phyloP scores from a whole-genome alignment of 768 basidiomycete species.

The Calocybe cyanea region DNA sequence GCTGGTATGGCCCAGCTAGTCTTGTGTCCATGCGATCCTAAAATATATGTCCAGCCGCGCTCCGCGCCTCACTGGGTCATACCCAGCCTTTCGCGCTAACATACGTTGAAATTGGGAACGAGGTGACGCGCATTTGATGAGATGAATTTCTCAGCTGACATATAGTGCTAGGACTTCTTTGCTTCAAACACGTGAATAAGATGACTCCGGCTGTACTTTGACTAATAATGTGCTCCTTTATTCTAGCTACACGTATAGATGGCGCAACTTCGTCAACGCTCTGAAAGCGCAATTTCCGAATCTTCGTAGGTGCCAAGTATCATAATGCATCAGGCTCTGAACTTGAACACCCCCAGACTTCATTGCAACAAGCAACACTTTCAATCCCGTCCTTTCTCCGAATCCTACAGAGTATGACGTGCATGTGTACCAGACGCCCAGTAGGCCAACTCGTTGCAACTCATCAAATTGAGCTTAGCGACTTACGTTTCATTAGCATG shows the following conservation, averaged over 20 bases:
- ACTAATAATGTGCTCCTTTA: not conserved
- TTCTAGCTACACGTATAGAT: slow-evolving; percentile 43
- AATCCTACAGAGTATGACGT: slow-evolving; percentile 46
- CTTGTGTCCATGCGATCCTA: too few species aligned
- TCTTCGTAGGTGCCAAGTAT: slow-evolving; percentile 30
- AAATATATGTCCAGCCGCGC: slow-evolving; percentile 42
- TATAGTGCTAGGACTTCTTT: slow-evolving; percentile 17
- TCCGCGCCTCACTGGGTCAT: slow-evolving; percentile 54
- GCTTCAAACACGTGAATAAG: slow-evolving; percentile 18
- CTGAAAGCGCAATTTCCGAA: slow-evolving; percentile 42
- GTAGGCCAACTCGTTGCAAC: slow-evolving; percentile 23
- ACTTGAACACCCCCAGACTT: slow-evolving; percentile 32
- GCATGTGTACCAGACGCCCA: slow-evolving; percentile 53
- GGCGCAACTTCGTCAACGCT: slow-evolving; percentile 38
- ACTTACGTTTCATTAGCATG: slow-evolving; percentile 19
- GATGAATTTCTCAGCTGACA: not conserved
- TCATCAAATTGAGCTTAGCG: not conserved
- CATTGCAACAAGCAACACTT: slow-evolving; percentile 43
- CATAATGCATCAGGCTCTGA: not conserved
- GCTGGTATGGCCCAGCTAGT: slow-evolving; percentile 23
- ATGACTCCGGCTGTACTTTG: not conserved
- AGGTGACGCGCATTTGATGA: slow-evolving; percentile 28
- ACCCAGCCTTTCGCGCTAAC: slow-evolving; percentile 47
- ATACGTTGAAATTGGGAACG: slow-evolving; percentile 58
- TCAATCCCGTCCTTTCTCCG: slow-evolving; percentile 38